A percentile compares a stretch with the other conserved stretches of the same genome.
phyloP scores from a whole-genome alignment of 495 filamentous ascomycete species.

The Neurospora sp. region DNA sequence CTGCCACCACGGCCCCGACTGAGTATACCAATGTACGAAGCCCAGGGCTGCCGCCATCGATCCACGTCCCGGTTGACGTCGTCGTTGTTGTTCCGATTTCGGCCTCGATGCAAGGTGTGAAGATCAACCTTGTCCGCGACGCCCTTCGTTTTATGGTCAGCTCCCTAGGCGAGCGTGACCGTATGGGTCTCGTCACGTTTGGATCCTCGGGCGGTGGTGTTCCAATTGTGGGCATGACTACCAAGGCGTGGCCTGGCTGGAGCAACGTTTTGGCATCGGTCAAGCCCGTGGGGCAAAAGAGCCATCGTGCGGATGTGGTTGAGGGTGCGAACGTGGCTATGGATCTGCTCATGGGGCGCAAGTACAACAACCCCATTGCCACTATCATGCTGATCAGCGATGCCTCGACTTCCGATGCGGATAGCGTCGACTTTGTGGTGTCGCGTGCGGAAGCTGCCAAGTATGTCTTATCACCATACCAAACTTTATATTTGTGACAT shows the following conservation, averaged over 20 bases:
- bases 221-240: slow-evolving; percentile 94
- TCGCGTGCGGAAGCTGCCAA: slow-evolving; percentile 97
- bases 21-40: slow-evolving; percentile 62
- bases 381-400: slow-evolving; percentile 98
- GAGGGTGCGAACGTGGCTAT: slow-evolving; percentile 98
- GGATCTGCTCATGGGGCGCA: slow-evolving; percentile 97
- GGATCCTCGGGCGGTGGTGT: slow-evolving; percentile 90
- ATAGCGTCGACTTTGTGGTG: slow-evolving; percentile 96
- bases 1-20: slow-evolving; percentile 66
- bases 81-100: slow-evolving; percentile 96
- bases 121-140: slow-evolving; percentile 93
- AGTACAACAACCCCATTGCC: slow-evolving; percentile 90
- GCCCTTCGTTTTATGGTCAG: slow-evolving; percentile 86
- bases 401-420: slow-evolving; percentile 91
- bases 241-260: slow-evolving; percentile 90
- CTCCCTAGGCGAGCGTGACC: slow-evolving; percentile 84
- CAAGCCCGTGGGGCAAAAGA: slow-evolving; percentile 92
- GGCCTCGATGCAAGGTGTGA: slow-evolving; percentile 97
- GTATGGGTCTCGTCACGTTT: slow-evolving; percentile 97
- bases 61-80: slow-evolving; percentile 91
- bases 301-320: slow-evolving; percentile 89
- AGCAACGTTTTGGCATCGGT: slow-evolving; percentile 77
- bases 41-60: slow-evolving; percentile 41
- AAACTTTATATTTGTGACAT: not conserved
- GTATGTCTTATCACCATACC: slow-evolving; percentile 38